A percentile compares a stretch with the other conserved stretches of the same genome.
These are phyloP conservation scores for Plantago coronopus DNA, from an alignment of 305 asterid genomes.

Conservation along the genomic window DNA sequence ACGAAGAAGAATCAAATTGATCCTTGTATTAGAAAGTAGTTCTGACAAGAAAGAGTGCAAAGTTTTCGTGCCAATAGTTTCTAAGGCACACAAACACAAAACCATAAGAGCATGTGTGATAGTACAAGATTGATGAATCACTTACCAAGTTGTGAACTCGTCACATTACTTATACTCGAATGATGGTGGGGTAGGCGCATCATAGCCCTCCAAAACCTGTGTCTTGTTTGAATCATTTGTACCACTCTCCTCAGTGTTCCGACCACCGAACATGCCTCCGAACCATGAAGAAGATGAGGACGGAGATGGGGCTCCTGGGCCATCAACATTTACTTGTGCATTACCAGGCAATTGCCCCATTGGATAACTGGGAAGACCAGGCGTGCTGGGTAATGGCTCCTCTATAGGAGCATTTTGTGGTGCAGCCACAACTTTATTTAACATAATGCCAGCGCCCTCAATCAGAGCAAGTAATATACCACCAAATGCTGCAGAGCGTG, in stretches of 20 bases:
- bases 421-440: conserved; percentile 41
- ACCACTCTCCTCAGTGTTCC: conserved; percentile 45
- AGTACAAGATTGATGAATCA: neutral
- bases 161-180: conserved; percentile 67
- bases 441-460: conserved; percentile 57
- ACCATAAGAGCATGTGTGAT: no score
- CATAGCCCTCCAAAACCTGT: conserved; percentile 85
- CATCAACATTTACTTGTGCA: conserved; percentile 32
- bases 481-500: conserved; percentile 48
- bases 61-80: neutral
- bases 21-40: neutral
- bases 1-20: neutral
- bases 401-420: conserved; percentile 43
- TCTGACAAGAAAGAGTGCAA: neutral
- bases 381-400: conserved; percentile 33
- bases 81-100: neutral
- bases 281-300: conserved; percentile 63
- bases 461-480: conserved; percentile 49
- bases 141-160: conserved; percentile 26
- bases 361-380: conserved; percentile 38
- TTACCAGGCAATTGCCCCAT: conserved; percentile 45
- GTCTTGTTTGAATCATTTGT: conserved; percentile 63
- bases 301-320: conserved; percentile 28
- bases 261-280: conserved; percentile 68
- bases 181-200: conserved; percentile 84